Evolutionary conservation across 1,284 basidiomycete species (phyloP).

Genomic region (Cronartium quercuum): DNA sequence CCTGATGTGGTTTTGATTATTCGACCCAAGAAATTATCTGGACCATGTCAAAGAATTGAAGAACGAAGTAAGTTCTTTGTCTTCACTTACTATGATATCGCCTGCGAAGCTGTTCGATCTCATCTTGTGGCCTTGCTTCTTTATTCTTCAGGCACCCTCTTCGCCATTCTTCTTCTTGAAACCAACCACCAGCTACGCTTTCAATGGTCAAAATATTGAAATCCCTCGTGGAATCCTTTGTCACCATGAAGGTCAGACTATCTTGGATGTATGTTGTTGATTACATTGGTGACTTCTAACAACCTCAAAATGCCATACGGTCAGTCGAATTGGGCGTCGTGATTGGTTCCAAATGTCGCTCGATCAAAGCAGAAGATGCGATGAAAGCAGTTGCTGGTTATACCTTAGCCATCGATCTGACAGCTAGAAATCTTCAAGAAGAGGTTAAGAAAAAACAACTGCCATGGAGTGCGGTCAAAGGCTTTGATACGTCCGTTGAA

Average conservation of each 20-base stretch:
- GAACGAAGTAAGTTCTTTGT: constrained; percentile 13
- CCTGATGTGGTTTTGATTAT: background rate
- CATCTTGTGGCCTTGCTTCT: background rate
- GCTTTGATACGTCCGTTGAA: constrained; percentile 26
- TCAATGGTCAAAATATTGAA: constrained; percentile 12
- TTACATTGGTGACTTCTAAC: background rate
- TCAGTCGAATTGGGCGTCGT: constrained; percentile 32
- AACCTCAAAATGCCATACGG: background rate
- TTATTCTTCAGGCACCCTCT: background rate
- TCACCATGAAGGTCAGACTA: constrained; percentile 26
- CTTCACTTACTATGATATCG: background rate
- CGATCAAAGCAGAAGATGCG: background rate
- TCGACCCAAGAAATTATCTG: constrained; percentile 9
- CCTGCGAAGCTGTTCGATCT: constrained; percentile 17
- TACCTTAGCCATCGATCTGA: constrained; percentile 23
- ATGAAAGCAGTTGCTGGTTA: constrained; percentile 20
- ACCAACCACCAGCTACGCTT: constrained; percentile 19
- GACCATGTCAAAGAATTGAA: constrained; percentile 31
- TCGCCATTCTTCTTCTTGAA: constrained; percentile 29
- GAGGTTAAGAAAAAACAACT: constrained; percentile 4
- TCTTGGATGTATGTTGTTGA: background rate
- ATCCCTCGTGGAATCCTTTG: constrained; percentile 24
- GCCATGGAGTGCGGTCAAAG: constrained; percentile 23
- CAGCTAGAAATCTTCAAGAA: constrained; percentile 25
- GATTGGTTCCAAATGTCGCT: constrained; percentile 12